Evolutionary conservation across 1,284 basidiomycete genomes (phyloP).

Genomic region (Sporisorium scitamineum): DNA sequence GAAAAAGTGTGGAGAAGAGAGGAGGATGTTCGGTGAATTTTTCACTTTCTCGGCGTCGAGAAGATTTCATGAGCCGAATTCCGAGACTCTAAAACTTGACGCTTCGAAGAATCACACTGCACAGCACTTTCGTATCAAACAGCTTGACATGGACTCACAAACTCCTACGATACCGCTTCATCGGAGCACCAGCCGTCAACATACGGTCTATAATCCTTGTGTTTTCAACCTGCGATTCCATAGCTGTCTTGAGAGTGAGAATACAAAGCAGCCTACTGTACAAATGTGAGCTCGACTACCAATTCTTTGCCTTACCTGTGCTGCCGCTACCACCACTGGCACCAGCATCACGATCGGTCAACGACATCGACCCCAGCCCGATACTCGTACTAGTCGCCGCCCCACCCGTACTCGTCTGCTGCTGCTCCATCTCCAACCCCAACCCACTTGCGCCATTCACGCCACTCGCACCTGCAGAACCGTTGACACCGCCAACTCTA

Average conservation of each 20-base stretch:
- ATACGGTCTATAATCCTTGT: background rate
- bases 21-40: background rate
- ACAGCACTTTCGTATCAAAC: background rate
- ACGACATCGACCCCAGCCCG: slow-evolving; percentile 8
- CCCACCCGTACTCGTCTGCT: slow-evolving; percentile 13
- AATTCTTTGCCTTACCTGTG: slow-evolving; percentile 22
- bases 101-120: background rate
- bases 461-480: background rate
- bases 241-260: background rate
- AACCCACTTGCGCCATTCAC: slow-evolving; percentile 5
- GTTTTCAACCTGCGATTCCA: background rate
- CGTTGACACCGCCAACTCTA: slow-evolving; percentile 4
- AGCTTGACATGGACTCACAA: background rate
- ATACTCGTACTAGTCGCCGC: slow-evolving; percentile 21
- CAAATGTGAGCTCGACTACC: slow-evolving; percentile 5
- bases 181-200: no score
- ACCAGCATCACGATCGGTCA: slow-evolving; percentile 20
- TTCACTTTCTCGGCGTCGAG: background rate
- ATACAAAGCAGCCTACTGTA: background rate
- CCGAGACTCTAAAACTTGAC: background rate
- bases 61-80: background rate
- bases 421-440: slow-evolving; percentile 23
- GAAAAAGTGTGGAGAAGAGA: slow-evolving; percentile 3
- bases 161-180: no score
- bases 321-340: background rate